Evolutionary conservation across 306 rosid genomes (phyloP), one percentile per base, ranked within the genome.

Genomic region (Cicer cuneatum): DNA sequence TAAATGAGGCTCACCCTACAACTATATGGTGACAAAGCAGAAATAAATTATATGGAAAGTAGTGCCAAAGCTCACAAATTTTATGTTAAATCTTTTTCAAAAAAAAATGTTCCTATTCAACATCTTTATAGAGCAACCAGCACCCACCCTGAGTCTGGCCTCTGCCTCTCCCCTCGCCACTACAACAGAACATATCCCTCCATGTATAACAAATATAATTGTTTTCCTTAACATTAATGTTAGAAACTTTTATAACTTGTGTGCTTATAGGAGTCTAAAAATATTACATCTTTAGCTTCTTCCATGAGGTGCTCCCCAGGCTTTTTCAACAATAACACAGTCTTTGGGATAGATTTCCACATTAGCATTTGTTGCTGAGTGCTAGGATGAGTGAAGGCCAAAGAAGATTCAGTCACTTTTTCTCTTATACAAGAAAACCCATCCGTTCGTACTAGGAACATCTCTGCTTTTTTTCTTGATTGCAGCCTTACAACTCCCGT

Each of bases 291-390:
- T 89, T 86, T 90, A 83, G 99, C 99, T 90, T 94, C 95, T 85
- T 94, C 96, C 96, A 94, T 90, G 80, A 94, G 94, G 33, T 82
- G 93, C 71, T 81, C 73, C 74, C 99, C 99, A 24, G 89, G 89
- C 89, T 92, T 94, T 88, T 94, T 94, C 82, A 94, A 80, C 83
- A 94, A 80, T 62, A 94, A 84, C 58, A 92, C 99, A 66, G 96
- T 94, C 87, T 86, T 94, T 67, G 99, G 99, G 2, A 82, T 78
- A 47, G 99, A 82, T 90, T 94, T 94, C 99, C 99, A 94, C 96
- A 94, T 87, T 71, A 94, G 96, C 99, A 94, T 94, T 83, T 94
- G 99, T 41, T 94, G 99, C 78, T 94, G 99, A 47, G 96, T 94
- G 84, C 96, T 94, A 60, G 99, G 99, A 82, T 94, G 99, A 51